Conservation (phyloP, 164 flowering plant genomes). For the Tetrastigma voinierianum region DNA sequence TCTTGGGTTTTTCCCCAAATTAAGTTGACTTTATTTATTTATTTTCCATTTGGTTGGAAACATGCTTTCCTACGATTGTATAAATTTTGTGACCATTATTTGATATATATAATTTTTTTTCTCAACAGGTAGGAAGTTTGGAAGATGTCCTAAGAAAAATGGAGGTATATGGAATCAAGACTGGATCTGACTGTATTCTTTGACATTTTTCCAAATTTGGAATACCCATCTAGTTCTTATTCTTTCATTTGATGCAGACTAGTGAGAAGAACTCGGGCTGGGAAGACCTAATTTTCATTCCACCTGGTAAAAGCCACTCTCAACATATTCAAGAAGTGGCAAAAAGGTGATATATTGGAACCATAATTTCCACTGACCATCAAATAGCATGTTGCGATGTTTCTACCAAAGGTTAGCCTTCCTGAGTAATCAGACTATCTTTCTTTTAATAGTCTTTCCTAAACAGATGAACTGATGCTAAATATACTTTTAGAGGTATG, state of each 20-base stretch:
- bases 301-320: conserved; percentile 88
- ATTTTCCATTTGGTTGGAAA: too few relatives aligned
- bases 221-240: neutral
- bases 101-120: neutral
- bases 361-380: conserved; percentile 8
- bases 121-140: conserved; percentile 79
- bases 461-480: too few relatives aligned
- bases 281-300: conserved; percentile 93
- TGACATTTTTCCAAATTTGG: neutral
- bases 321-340: conserved; percentile 76
- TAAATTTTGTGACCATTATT: neutral
- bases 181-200: neutral
- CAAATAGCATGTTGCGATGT: conserved; percentile 1
- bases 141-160: conserved; percentile 93
- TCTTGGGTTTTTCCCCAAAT: neutral
- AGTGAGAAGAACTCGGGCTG: conserved; percentile 84
- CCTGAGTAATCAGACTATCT: neutral
- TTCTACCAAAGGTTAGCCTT: conserved; percentile 24
- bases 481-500: too few relatives aligned
- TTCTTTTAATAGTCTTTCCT: neutral
- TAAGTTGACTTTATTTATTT: neutral
- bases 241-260: conserved; percentile 43
- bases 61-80: too few relatives aligned
- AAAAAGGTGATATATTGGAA: conserved; percentile 33
- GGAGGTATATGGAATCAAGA: conserved; percentile 55